Conservation (phyloP, 1,139 yeast species). For the Scheffersomyces segobiensis region DNA sequence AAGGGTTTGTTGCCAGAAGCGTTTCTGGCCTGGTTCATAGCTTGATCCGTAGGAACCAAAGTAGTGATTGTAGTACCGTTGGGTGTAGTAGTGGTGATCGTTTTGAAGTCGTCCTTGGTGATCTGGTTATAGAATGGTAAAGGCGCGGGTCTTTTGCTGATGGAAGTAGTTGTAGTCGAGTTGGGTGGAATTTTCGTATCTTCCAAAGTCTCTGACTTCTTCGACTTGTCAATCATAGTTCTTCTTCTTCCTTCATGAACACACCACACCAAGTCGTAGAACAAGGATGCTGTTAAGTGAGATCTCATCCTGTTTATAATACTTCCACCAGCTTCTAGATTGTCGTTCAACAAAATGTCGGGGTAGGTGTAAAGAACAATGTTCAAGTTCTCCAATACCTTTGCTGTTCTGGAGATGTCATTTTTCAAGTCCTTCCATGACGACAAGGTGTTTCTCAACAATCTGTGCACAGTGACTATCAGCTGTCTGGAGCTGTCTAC, state of each 20-base stretch:
- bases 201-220: slow-evolving; percentile 3
- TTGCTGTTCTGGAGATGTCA: slow-evolving; percentile 89
- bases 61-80: slow-evolving; percentile 92
- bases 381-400: slow-evolving; percentile 86
- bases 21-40: slow-evolving; percentile 57
- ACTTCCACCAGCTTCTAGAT: slow-evolving; percentile 44
- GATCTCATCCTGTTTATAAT: slow-evolving; percentile 88
- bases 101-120: slow-evolving; percentile 85
- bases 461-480: slow-evolving; percentile 87
- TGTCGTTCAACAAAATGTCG: slow-evolving; percentile 57
- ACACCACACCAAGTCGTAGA: slow-evolving; percentile 92
- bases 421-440: slow-evolving; percentile 92
- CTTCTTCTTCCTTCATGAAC: slow-evolving; percentile 91
- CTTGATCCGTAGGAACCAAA: slow-evolving; percentile 81
- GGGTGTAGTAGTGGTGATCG: slow-evolving; percentile 84
- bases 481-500: slow-evolving; percentile 90
- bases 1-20: slow-evolving; percentile 61
- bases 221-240: slow-evolving; percentile 47
- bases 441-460: slow-evolving; percentile 81
- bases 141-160: slow-evolving; percentile 53
- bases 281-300: slow-evolving; percentile 86
- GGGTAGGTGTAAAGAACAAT: slow-evolving; percentile 88
- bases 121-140: slow-evolving; percentile 92
- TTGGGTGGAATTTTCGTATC: slow-evolving; percentile 2
- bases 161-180: neutral